phyloP scores from a whole-genome alignment of 1,284 basidiomycete genomes.

The Trichosporon ovoides region DNA sequence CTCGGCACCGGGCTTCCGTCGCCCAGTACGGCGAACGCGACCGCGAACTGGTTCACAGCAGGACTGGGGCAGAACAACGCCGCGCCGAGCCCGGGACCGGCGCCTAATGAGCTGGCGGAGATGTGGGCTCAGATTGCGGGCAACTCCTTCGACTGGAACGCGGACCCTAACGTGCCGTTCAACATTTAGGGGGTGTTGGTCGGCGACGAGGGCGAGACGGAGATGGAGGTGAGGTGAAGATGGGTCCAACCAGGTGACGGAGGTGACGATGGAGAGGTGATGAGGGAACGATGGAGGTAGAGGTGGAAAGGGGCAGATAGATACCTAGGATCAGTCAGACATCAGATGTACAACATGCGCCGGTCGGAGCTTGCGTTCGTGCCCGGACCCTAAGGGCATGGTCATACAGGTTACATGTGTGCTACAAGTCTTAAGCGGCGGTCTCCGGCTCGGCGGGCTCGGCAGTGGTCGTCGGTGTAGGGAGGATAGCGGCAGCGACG shows the following conservation, averaged over 20 bases:
- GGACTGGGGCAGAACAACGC: constrained; percentile 8
- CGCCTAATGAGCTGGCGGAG: constrained; percentile 24
- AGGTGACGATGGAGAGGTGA: neutral
- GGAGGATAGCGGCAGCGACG: constrained; percentile 38
- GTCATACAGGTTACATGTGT: neutral
- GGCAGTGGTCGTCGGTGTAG: too few species aligned
- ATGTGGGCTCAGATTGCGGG: constrained; percentile 45
- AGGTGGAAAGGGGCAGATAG: neutral
- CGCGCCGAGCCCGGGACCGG: constrained; percentile 1
- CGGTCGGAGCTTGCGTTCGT: too few species aligned
- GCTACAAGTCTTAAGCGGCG: too few species aligned
- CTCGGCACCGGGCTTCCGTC: constrained; percentile 3
- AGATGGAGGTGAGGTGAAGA: too few species aligned
- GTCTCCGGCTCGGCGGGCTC: too few species aligned
- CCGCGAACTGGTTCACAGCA: constrained; percentile 14
- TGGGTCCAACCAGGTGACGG: too few species aligned
- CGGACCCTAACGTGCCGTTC: constrained; percentile 45
- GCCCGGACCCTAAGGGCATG: too few species aligned
- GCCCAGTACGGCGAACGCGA: neutral
- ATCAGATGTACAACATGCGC: too few species aligned
- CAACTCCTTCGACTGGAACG: constrained; percentile 43
- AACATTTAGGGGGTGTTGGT: constrained; percentile 25
- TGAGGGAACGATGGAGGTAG: neutral
- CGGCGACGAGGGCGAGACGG: neutral
- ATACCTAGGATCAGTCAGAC: too few species aligned